phyloP scores from a whole-genome alignment of 768 basidiomycete species.

The Cystobasidium tubakii region DNA sequence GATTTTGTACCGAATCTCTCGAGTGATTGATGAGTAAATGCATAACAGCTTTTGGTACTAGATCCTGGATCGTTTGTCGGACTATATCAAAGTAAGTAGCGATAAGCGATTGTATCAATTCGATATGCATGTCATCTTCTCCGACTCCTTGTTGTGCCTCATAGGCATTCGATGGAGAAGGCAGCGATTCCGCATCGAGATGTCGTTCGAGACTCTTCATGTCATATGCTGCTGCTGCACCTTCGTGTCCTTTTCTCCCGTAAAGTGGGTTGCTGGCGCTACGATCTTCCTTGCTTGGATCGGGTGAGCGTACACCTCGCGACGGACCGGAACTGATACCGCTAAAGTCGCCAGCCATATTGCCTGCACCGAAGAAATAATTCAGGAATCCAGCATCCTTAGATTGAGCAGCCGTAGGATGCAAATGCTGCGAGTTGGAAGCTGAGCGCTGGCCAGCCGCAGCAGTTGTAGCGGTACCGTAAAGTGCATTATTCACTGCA shows the following conservation, averaged over 20 bases:
- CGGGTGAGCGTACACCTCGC: neutral
- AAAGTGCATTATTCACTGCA: slow-evolving; percentile 29
- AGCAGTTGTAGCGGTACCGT: slow-evolving; percentile 44
- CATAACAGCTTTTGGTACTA: slow-evolving; percentile 66
- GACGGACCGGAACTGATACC: neutral
- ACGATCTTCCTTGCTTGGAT: neutral
- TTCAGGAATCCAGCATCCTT: slow-evolving; percentile 68
- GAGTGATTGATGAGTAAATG: slow-evolving; percentile 84
- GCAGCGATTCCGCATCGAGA: slow-evolving; percentile 70
- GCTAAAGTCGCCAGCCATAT: slow-evolving; percentile 51
- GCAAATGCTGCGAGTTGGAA: slow-evolving; percentile 32
- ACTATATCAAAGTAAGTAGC: slow-evolving; percentile 93
- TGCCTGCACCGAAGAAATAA: slow-evolving; percentile 92
- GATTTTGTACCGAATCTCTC: slow-evolving; percentile 92
- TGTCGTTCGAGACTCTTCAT: slow-evolving; percentile 99
- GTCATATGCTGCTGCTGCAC: slow-evolving; percentile 79
- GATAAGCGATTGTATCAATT: slow-evolving; percentile 87
- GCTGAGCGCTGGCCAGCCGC: slow-evolving; percentile 43
- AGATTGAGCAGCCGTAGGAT: slow-evolving; percentile 35
- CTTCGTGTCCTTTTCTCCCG: slow-evolving; percentile 57
- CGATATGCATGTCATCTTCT: slow-evolving; percentile 94
- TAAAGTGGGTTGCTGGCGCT: slow-evolving; percentile 46
- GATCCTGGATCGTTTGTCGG: slow-evolving; percentile 91
- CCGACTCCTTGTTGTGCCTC: slow-evolving; percentile 54
- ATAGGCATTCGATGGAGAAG: neutral